Evolutionary conservation across 331 rosid species (phyloP).

Genomic region (Acacia concinna): DNA sequence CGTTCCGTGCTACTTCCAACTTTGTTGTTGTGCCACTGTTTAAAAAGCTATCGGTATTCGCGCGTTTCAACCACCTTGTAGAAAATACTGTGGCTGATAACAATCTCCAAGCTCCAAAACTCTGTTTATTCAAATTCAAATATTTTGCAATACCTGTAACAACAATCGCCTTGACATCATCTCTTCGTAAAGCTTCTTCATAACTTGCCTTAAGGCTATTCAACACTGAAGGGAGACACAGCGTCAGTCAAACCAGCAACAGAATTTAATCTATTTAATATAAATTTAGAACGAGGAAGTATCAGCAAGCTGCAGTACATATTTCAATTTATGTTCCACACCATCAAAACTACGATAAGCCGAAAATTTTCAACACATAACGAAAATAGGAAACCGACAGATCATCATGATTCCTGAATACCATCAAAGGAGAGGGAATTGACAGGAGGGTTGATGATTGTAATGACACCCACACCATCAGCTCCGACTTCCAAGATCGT

Average conservation of each 20-base stretch:
- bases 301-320: background rate
- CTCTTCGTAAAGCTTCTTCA: slow-evolving; percentile 66
- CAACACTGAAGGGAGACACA: slow-evolving; percentile 51
- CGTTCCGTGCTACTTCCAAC: slow-evolving; percentile 1
- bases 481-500: slow-evolving; percentile 71
- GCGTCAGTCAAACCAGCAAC: slow-evolving; percentile 21
- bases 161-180: slow-evolving; percentile 91
- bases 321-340: slow-evolving; percentile 18
- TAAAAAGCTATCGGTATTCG: background rate
- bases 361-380: background rate
- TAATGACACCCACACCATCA: slow-evolving; percentile 87
- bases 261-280: background rate
- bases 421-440: slow-evolving; percentile 88
- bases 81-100: background rate
- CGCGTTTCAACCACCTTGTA: background rate
- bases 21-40: background rate
- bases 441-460: slow-evolving; percentile 91
- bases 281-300: background rate
- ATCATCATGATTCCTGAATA: background rate
- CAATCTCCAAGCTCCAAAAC: slow-evolving; percentile 4
- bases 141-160: slow-evolving; percentile 55
- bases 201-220: slow-evolving; percentile 65
- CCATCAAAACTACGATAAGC: background rate
- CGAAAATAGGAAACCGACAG: background rate
- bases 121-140: slow-evolving; percentile 16